These are phyloP conservation scores for Pichia occidentalis DNA, from an alignment of 805 yeast species.

Conservation along the genomic window DNA sequence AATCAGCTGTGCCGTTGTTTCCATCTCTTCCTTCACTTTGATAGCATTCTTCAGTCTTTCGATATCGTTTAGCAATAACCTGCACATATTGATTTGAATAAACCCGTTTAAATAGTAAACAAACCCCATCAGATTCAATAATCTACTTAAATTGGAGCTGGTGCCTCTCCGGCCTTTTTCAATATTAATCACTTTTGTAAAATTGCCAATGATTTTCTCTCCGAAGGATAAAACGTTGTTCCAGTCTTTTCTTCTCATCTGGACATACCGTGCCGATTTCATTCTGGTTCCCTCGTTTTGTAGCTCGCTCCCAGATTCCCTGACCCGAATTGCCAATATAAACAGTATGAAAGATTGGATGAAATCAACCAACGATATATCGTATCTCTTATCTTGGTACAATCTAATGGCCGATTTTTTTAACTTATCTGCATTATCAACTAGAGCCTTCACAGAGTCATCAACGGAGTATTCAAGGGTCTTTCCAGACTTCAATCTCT, in stretches of 20 bases:
- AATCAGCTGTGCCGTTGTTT: constrained; percentile 8
- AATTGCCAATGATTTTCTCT: constrained; percentile 19
- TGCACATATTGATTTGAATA: constrained; percentile 4
- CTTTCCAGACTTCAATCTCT: too few species aligned
- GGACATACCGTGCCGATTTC: constrained; percentile 18
- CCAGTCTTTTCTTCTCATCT: constrained; percentile 10
- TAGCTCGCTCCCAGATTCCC: constrained; percentile 13
- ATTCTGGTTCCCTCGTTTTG: constrained; percentile 9
- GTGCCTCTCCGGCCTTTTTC: background rate
- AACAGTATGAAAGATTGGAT: constrained; percentile 23
- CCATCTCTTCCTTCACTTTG: background rate
- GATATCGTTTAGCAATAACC: constrained; percentile 1
- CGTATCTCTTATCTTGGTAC: constrained; percentile 11
- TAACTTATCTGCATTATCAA: constrained; percentile 18
- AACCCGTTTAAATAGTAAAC: constrained; percentile 13
- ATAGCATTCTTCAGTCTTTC: background rate
- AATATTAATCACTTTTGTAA: constrained; percentile 8
- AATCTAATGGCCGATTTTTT: constrained; percentile 10
- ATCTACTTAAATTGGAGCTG: background rate
- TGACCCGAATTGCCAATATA: constrained; percentile 20
- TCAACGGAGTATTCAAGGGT: too few species aligned
- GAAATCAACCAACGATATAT: constrained; percentile 18
- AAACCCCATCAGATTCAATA: constrained; percentile 8
- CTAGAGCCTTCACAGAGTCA: constrained; percentile 11
- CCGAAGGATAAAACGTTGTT: constrained; percentile 4